Percentiles rank a stretch among this genome's conserved stretches.
phyloP scores from a whole-genome alignment of 148 eudicot genomes.

The Agrostemma githago region DNA sequence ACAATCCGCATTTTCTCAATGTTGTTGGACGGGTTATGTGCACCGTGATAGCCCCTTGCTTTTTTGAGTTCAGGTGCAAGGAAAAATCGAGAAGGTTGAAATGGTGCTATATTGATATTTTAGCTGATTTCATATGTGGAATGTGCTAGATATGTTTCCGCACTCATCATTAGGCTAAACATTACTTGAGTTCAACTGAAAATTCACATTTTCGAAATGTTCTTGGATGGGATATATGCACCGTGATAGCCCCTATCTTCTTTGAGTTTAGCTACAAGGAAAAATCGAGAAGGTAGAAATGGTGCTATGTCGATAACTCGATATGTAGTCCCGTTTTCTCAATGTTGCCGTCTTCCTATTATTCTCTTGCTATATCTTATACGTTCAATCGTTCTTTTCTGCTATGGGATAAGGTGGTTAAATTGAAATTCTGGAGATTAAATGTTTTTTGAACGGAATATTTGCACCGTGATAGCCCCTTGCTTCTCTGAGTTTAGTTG shows the following conservation, averaged over 20 bases:
- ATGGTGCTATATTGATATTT: slow-evolving; percentile 30
- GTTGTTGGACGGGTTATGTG: neutral
- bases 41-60: slow-evolving; percentile 36
- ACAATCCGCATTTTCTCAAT: neutral
- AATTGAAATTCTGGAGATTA: neutral
- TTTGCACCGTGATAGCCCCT: slow-evolving; percentile 33
- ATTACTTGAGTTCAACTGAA: neutral
- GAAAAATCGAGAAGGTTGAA: slow-evolving; percentile 33
- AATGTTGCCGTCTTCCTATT: neutral
- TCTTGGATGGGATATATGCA: slow-evolving; percentile 11
- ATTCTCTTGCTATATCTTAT: neutral
- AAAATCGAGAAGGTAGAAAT: slow-evolving; percentile 29
- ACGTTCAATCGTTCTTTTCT: too few relatives aligned
- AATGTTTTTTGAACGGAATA: neutral
- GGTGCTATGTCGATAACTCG: slow-evolving; percentile 36
- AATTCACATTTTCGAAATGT: neutral
- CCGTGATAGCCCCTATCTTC: slow-evolving; percentile 33
- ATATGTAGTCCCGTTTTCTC: neutral
- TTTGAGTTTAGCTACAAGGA: slow-evolving; percentile 27
- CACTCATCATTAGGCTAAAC: slow-evolving; percentile 15
- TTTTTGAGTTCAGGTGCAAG: slow-evolving; percentile 25
- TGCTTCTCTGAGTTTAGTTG: slow-evolving; percentile 25
- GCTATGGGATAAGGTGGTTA: neutral
- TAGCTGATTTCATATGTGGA: slow-evolving; percentile 18
- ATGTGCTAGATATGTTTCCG: slow-evolving; percentile 15